Evolutionary conservation across 768 basidiomycete species (phyloP).

Genomic region (Mycena chlorophos): DNA sequence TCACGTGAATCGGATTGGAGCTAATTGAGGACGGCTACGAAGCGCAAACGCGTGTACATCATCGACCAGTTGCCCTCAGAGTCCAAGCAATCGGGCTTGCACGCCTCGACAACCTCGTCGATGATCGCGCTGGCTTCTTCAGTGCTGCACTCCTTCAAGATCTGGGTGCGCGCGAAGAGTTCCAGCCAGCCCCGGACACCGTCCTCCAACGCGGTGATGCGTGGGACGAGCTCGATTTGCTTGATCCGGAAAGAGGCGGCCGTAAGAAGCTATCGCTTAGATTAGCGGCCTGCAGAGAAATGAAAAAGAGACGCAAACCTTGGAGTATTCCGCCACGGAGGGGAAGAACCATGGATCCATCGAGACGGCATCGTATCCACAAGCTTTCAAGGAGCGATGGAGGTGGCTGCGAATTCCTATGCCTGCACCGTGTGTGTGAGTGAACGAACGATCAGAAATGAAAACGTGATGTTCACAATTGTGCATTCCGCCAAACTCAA

Average conservation of each 20-base stretch:
- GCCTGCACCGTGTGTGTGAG: not conserved
- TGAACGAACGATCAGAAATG: not conserved
- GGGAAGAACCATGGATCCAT: constrained; percentile 89
- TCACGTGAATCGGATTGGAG: too few species aligned
- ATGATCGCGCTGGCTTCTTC: constrained; percentile 60
- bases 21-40: constrained; percentile 48
- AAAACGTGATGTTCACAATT: constrained; percentile 41
- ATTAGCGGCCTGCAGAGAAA: constrained; percentile 1
- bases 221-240: constrained; percentile 55
- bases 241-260: constrained; percentile 56
- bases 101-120: constrained; percentile 58
- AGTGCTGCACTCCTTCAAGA: constrained; percentile 54
- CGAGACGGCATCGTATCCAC: constrained; percentile 56
- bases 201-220: constrained; percentile 52
- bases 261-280: constrained; percentile 48
- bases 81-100: constrained; percentile 57
- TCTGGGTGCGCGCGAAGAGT: constrained; percentile 62
- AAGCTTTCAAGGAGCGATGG: constrained; percentile 49
- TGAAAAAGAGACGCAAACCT: constrained; percentile 36
- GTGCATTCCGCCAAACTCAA: constrained; percentile 77
- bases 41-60: constrained; percentile 73
- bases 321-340: constrained; percentile 62
- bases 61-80: constrained; percentile 62
- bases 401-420: constrained; percentile 64
- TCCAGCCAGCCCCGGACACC: constrained; percentile 65